phyloP scores from a whole-genome alignment of 1,284 basidiomycete species.

The Paramarasmius palmivorus region DNA sequence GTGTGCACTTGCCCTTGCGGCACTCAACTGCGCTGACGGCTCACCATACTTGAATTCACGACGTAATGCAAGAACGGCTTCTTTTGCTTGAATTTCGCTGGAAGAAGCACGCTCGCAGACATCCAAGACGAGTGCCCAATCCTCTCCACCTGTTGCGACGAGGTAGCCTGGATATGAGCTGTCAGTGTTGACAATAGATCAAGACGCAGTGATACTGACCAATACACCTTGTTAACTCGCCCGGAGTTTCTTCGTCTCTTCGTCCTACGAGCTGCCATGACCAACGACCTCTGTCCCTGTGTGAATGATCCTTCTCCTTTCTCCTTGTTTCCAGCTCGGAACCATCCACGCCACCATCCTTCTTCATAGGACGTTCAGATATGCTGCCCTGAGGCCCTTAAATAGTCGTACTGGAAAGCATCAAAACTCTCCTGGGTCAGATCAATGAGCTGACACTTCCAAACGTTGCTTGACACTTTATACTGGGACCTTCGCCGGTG shows the following conservation, averaged over 20 bases:
- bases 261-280: slow-evolving; percentile 18
- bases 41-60: slow-evolving; percentile 82
- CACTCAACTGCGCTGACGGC: slow-evolving; percentile 68
- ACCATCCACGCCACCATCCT: no score
- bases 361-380: no score
- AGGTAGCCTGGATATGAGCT: slow-evolving; percentile 53
- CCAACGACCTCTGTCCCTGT: slow-evolving; percentile 27
- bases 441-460: slow-evolving; percentile 25
- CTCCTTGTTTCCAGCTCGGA: slow-evolving; percentile 18
- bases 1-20: slow-evolving; percentile 64
- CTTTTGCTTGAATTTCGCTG: slow-evolving; percentile 68
- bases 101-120: slow-evolving; percentile 74
- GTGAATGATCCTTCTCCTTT: slow-evolving; percentile 1
- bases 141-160: slow-evolving; percentile 73
- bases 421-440: no score
- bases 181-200: slow-evolving; percentile 15
- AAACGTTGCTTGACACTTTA: no score
- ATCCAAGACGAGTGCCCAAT: slow-evolving; percentile 76
- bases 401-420: no score
- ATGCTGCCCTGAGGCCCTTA: no score
- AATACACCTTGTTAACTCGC: slow-evolving; percentile 68
- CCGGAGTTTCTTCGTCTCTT: slow-evolving; percentile 44
- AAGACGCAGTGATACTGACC: slow-evolving; percentile 46
- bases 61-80: slow-evolving; percentile 70
- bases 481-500: no score